Base-by-base conservation (phyloP, 306 rosid species). In the Ziziphus jujuba region DNA sequence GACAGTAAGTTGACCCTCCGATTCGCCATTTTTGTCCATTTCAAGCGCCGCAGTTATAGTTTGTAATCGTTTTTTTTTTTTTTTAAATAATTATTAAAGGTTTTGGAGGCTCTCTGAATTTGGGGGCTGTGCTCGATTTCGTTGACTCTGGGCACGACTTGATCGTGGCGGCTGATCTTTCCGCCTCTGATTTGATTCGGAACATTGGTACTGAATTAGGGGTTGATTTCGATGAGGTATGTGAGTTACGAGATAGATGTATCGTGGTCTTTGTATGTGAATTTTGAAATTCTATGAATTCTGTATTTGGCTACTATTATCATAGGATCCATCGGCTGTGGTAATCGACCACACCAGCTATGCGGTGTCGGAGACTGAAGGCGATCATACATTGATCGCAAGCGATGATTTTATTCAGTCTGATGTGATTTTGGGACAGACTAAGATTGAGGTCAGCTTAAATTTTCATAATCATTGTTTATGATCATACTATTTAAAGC, bases 71-170 rank as follows among this genome's bases (percentile, higher is more conserved):
- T 33, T 19, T 44, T 28, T 38, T 40, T 8, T 24, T 20, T 19
- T 31, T 16, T 36, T 59, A 21, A 36, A 14, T 59, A 17, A 20
- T 7, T 5, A 7, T 59, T 36, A 23, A 72, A 87, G 96, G 96
- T 57, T 80, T 89, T 75, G 96, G 92, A 69, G 96, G 92, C 51
- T 80, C 92, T 64, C 44, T 89, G 58, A 87, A 89, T 56, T 76
- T 79, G 44, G 88, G 84, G 62, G 81, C 89, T 14, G 72, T 89
- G 70, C 75, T 89, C 69, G 88, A 87, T 79, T 89, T 89, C 65
- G 96, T 89, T 59, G 96, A 89, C 78, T 89, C 96, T 14, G 96
- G 96, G 24, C 92, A 82, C 66, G 96, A 89, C 79, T 84, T 89
- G 69, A 79, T 87, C 15, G 60, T 89, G 45, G 89, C 80, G n/a